These are phyloP conservation scores for Schwanniomyces occidentalis DNA, from an alignment of 805 yeast genomes.

Conservation along the genomic window DNA sequence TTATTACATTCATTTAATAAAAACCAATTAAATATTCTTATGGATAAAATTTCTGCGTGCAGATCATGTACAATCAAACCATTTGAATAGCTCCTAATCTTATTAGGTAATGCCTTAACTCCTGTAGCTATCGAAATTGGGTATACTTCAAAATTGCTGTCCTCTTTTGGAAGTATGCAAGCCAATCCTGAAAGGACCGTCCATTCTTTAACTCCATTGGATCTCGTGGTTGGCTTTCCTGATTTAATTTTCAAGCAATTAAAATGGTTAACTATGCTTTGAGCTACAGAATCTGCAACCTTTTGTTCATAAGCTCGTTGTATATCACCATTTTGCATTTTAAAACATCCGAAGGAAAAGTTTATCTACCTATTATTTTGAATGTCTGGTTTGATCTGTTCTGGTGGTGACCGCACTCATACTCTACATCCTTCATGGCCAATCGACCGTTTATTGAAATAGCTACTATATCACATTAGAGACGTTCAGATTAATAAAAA, in stretches of 20 bases:
- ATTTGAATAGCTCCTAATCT: conserved; percentile 36
- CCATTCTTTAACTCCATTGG: conserved; percentile 77
- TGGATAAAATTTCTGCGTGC: conserved; percentile 83
- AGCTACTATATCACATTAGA: too few species aligned
- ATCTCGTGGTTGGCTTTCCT: conserved; percentile 61
- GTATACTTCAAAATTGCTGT: conserved; percentile 19
- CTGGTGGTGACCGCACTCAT: too few species aligned
- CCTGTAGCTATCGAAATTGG: conserved; percentile 72
- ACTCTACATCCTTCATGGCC: too few species aligned
- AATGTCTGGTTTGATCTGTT: too few species aligned
- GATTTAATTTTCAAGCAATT: conserved; percentile 24
- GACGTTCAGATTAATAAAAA: too few species aligned
- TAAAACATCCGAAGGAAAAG: too few species aligned
- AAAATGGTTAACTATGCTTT: conserved; percentile 32
- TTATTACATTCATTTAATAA: conserved; percentile 49
- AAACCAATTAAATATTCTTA: conserved; percentile 68
- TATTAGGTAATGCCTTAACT: conserved; percentile 72
- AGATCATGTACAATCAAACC: conserved; percentile 80
- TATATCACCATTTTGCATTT: neutral
- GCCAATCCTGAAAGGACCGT: conserved; percentile 80
- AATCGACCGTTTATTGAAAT: too few species aligned
- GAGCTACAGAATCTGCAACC: conserved; percentile 27
- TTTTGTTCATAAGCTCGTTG: conserved; percentile 11
- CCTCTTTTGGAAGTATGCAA: conserved; percentile 20
- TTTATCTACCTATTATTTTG: too few species aligned